These are phyloP conservation scores for Suillus weaverae DNA, from an alignment of 768 basidiomycete species.

Conservation along the genomic window DNA sequence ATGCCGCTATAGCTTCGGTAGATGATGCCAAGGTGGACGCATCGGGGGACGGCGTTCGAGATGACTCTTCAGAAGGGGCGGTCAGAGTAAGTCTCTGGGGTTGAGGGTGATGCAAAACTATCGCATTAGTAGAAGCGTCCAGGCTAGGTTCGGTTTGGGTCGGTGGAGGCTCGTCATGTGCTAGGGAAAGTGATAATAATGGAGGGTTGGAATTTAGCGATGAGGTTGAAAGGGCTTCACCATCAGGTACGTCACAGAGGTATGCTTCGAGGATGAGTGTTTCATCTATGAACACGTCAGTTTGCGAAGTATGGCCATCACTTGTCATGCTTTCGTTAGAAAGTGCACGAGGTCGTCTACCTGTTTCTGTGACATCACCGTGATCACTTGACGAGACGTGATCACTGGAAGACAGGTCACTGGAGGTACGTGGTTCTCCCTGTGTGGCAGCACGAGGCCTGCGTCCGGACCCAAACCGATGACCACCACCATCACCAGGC, in stretches of 20 bases:
- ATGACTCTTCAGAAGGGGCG: conserved; percentile 34
- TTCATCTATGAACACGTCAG: conserved; percentile 82
- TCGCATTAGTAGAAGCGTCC: conserved; percentile 35
- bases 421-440: conserved; percentile 58
- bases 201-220: conserved; percentile 22
- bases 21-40: conserved; percentile 24
- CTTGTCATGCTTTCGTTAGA: conserved; percentile 40
- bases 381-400: conserved; percentile 52
- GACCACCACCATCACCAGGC: conserved; percentile 76
- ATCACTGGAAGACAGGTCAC: conserved; percentile 60
- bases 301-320: conserved; percentile 46
- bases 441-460: conserved; percentile 29
- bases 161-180: conserved; percentile 17
- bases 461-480: conserved; percentile 64
- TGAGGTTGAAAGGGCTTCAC: conserved; percentile 22
- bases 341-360: conserved; percentile 36
- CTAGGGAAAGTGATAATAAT: conserved; percentile 23
- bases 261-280: conserved; percentile 85
- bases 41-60: conserved; percentile 64
- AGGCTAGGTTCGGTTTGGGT: conserved; percentile 27
- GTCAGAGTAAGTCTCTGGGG: conserved; percentile 50
- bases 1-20: conserved; percentile 28
- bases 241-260: conserved; percentile 55
- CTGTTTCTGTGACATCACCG: conserved; percentile 45
- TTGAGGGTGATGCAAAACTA: conserved; percentile 63